These are phyloP conservation scores for Oryza meridionalis DNA, from an alignment of 176 grass and related monocot genomes.

Conservation along the genomic window DNA sequence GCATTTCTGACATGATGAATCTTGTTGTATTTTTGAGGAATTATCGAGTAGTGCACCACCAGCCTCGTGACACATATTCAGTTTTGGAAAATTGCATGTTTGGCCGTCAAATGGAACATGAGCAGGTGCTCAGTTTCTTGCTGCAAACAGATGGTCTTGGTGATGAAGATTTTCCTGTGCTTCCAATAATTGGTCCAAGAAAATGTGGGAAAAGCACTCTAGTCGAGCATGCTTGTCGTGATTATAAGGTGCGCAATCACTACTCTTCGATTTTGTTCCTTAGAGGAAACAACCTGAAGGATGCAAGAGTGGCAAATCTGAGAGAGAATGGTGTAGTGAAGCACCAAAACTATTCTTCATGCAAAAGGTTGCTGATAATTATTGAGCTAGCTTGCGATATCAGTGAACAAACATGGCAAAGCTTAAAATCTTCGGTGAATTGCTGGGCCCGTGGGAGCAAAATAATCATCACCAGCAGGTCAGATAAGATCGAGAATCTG, in stretches of 20 bases:
- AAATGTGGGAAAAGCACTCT: slow-evolving; percentile 44
- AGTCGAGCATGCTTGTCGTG: neutral
- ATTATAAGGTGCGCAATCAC: slow-evolving; percentile 18
- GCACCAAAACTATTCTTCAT: neutral
- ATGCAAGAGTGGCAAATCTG: neutral
- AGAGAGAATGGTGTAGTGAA: neutral
- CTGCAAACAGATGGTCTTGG: neutral
- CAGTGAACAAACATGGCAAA: neutral
- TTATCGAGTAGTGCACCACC: neutral
- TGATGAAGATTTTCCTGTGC: neutral
- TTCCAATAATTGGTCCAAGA: neutral
- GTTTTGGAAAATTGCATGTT: slow-evolving; percentile 11
- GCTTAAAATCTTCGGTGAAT: neutral
- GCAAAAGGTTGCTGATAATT: slow-evolving; percentile 13
- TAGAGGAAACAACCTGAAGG: neutral
- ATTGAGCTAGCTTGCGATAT: neutral
- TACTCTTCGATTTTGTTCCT: slow-evolving; percentile 9
- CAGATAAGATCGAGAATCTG: neutral
- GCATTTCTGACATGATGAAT: slow-evolving; percentile 16
- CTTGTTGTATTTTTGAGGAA: slow-evolving; percentile 21
- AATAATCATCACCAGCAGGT: neutral
- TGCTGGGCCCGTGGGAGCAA: slow-evolving; percentile 1
- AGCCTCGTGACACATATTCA: neutral
- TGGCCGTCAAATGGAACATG: slow-evolving; percentile 2
- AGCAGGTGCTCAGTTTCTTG: neutral